Evolutionary conservation across 345 rosid species (phyloP).

Genomic region (Salix caprea): DNA sequence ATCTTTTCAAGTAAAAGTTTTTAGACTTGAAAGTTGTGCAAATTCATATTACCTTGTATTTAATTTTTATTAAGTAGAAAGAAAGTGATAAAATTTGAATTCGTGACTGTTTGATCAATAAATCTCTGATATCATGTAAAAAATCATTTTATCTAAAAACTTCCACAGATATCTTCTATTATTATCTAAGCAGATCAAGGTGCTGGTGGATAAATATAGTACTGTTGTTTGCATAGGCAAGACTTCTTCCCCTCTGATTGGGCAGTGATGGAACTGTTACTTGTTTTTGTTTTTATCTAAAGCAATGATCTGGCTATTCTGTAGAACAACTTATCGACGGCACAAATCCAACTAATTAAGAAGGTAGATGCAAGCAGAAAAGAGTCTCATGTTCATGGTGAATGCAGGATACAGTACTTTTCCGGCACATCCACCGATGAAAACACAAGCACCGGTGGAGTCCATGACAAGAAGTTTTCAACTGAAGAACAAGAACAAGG

Average conservation of each 20-base stretch:
- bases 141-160: too few species aligned
- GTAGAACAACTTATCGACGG: not conserved
- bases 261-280: slow-evolving; percentile 22
- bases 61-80: too few species aligned
- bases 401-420: not conserved
- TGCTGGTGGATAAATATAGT: too few species aligned
- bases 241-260: slow-evolving; percentile 13
- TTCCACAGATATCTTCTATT: too few species aligned
- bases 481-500: slow-evolving; percentile 9
- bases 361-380: not conserved
- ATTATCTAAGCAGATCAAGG: too few species aligned
- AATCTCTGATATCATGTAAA: too few species aligned
- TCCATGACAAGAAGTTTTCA: slow-evolving; percentile 8
- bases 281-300: not conserved
- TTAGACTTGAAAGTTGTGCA: too few species aligned
- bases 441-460: not conserved
- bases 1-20: too few species aligned
- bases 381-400: not conserved
- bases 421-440: not conserved
- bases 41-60: too few species aligned
- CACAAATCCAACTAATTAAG: not conserved
- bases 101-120: too few species aligned
- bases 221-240: slow-evolving; percentile 34
- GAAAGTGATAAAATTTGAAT: too few species aligned
- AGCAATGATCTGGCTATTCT: not conserved